Evolutionary conservation across 2,329 filamentous ascomycete species (phyloP), one percentile per base, ranked within the genome.

Genomic region (Eutypa lata): DNA sequence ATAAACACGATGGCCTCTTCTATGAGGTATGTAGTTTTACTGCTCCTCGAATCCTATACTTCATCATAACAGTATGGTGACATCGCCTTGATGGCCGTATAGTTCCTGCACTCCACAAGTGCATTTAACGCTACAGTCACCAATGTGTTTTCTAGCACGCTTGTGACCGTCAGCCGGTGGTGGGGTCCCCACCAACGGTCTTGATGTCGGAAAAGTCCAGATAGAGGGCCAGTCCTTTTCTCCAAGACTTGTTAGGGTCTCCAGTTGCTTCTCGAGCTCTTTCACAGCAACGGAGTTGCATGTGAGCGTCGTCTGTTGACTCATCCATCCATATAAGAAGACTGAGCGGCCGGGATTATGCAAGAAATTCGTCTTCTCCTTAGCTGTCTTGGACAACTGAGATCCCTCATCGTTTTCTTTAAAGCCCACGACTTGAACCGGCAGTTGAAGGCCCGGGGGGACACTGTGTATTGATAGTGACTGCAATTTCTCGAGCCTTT

Each of bases 291-390:
- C 81, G 21, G 81, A 78, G 64, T 92, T 91, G 56, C 85, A 87
- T 3, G 87, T 90, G 49, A 92, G 71, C 1, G 88, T 91, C 1
- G 86, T 88, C 24, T 80, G 65, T 0, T 78, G 73, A 8, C 74
- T 71, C 10, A 76, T 76, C 89, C 89, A 92, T 16, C 88, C 88
- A 62, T 85, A 84, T 49, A 88, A 73, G 63, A 91, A 90, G 8
- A 90, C 87, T 19, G 86, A 85, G 50, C 77, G 71, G 61, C 90
- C 91, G 52, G 74, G 72, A 26, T 69, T 67, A 5, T 64, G 62
- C 19, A 76, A 63, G 7, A 48, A 52, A 13, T 68, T 62, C 77
- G 77, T 58, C 63, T 72, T 40, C 61, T 64, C 47, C 64, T 68
- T 72, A 13, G 71, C 65, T 8, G 70, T 61, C 37, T 65, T 48